These are phyloP conservation scores for Leptographium radiaticola DNA, from an alignment of 2,329 filamentous ascomycete genomes.

Conservation along the genomic window DNA sequence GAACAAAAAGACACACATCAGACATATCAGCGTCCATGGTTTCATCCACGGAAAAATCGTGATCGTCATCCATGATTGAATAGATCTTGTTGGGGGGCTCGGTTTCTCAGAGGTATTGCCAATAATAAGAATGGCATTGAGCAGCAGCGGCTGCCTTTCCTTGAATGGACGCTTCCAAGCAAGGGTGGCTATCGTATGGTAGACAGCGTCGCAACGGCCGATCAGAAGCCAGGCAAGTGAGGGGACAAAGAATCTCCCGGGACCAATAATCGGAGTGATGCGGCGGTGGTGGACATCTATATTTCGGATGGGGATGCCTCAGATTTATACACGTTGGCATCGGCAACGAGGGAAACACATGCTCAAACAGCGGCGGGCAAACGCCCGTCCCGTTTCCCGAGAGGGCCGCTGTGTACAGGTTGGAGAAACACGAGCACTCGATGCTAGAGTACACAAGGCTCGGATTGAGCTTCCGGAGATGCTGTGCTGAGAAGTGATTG, in stretches of 20 bases:
- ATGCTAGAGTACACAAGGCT: neutral
- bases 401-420: no score
- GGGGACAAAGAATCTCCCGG: neutral
- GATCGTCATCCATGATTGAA: neutral
- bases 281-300: neutral
- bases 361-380: no score
- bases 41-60: neutral
- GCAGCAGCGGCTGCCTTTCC: constrained; percentile 11
- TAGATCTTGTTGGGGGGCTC: neutral
- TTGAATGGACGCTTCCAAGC: constrained; percentile 12
- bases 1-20: neutral
- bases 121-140: neutral
- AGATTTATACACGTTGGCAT: neutral
- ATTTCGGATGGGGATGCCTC: neutral
- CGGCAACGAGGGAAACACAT: no score
- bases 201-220: neutral
- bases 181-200: constrained; percentile 2
- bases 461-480: no score
- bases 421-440: no score
- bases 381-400: no score
- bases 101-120: neutral
- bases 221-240: neutral
- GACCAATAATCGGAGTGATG: neutral
- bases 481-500: neutral
- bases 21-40: neutral